Evolutionary conservation across 805 yeast species (phyloP).

Genomic region (Cyberlindnera sargentensis): DNA sequence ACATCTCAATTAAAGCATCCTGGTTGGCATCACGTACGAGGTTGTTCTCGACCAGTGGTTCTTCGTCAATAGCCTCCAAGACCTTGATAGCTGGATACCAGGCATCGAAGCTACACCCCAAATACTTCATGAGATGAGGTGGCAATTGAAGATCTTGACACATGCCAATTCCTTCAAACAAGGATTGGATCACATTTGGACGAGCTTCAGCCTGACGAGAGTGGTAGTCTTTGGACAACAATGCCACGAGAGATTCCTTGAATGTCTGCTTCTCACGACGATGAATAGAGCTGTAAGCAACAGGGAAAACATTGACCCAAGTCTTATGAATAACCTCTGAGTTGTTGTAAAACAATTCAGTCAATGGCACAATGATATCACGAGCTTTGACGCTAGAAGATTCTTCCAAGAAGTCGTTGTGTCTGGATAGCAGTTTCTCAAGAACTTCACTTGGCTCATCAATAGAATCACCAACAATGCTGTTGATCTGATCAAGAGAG

Average conservation of each 20-base stretch:
- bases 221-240: slow-evolving; percentile 87
- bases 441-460: slow-evolving; percentile 23
- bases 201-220: slow-evolving; percentile 80
- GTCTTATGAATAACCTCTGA: slow-evolving; percentile 72
- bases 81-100: slow-evolving; percentile 87
- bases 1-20: slow-evolving; percentile 87
- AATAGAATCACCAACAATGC: slow-evolving; percentile 17
- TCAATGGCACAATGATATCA: slow-evolving; percentile 62
- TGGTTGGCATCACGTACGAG: slow-evolving; percentile 78
- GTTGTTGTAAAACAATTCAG: slow-evolving; percentile 77
- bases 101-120: slow-evolving; percentile 80
- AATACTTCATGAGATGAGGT: slow-evolving; percentile 85
- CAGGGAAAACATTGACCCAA: slow-evolving; percentile 82
- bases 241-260: slow-evolving; percentile 68
- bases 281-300: slow-evolving; percentile 67
- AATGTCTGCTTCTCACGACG: slow-evolving; percentile 78
- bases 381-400: slow-evolving; percentile 39
- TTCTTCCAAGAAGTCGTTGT: slow-evolving; percentile 24
- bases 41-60: slow-evolving; percentile 58
- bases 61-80: slow-evolving; percentile 62
- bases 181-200: slow-evolving; percentile 80
- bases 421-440: slow-evolving; percentile 23
- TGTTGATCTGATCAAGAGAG: slow-evolving; percentile 37
- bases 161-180: slow-evolving; percentile 75
- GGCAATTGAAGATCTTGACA: slow-evolving; percentile 77